phyloP scores from a whole-genome alignment of 2,329 filamentous ascomycete species.

The Pseudocercospora musae region DNA sequence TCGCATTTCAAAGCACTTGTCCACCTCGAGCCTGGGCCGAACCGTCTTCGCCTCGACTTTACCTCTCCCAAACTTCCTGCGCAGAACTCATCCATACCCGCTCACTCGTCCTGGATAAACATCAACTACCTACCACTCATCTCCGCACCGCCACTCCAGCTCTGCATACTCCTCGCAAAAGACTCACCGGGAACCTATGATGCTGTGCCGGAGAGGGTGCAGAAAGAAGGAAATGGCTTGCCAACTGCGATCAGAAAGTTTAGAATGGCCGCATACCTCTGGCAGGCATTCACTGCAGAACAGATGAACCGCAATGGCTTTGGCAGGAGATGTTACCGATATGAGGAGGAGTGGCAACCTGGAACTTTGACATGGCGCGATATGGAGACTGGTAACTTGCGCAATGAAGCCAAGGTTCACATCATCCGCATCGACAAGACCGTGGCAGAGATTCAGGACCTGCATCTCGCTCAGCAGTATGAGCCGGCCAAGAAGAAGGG shows the following conservation, averaged over 20 bases:
- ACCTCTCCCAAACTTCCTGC: slow-evolving; percentile 72
- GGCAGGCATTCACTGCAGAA: slow-evolving; percentile 95
- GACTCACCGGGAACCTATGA: slow-evolving; percentile 87
- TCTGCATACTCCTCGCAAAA: slow-evolving; percentile 81
- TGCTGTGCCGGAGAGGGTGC: slow-evolving; percentile 68
- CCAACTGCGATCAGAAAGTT: slow-evolving; percentile 84
- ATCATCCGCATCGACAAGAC: slow-evolving; percentile 80
- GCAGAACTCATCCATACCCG: slow-evolving; percentile 61
- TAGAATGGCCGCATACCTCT: slow-evolving; percentile 90
- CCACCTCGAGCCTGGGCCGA: slow-evolving; percentile 87
- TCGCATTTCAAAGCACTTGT: slow-evolving; percentile 90
- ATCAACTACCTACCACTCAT: slow-evolving; percentile 82
- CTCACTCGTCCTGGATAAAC: slow-evolving; percentile 75
- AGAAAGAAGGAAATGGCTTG: slow-evolving; percentile 77
- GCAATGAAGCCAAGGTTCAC: slow-evolving; percentile 88
- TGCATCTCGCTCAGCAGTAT: slow-evolving; percentile 77
- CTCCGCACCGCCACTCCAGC: slow-evolving; percentile 76
- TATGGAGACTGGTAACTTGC: slow-evolving; percentile 66
- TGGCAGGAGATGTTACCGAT: slow-evolving; percentile 79
- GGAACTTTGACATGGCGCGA: slow-evolving; percentile 78
- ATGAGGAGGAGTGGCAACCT: slow-evolving; percentile 91
- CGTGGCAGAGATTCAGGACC: slow-evolving; percentile 73
- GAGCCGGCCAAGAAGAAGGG: slow-evolving; percentile 64
- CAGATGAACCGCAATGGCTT: slow-evolving; percentile 91
- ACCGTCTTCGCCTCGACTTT: slow-evolving; percentile 85